phyloP scores from a whole-genome alignment of 495 filamentous ascomycete genomes.

The Neurospora hispaniola region DNA sequence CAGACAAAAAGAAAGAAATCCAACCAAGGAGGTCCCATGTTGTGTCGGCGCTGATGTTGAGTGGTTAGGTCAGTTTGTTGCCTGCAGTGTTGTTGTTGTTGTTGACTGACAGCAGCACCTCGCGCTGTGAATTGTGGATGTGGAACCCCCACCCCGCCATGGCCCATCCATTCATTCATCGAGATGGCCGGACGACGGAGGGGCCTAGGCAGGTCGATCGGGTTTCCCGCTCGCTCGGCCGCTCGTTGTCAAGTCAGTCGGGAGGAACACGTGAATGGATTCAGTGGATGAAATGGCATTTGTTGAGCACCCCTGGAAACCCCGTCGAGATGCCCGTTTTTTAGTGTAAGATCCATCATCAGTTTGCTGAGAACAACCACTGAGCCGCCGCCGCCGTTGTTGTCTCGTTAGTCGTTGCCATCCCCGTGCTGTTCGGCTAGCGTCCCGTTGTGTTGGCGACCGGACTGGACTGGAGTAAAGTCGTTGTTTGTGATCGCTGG shows the following conservation, averaged over 20 bases:
- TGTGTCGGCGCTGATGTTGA: not conserved
- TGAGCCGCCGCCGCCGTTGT: not conserved
- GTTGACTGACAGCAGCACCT: not conserved
- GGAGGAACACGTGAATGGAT: conserved; percentile 11
- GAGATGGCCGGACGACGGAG: not conserved
- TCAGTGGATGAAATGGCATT: conserved; percentile 3
- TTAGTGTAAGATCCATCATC: not conserved
- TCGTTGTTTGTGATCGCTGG: not conserved
- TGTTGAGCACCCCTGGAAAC: conserved; percentile 2
- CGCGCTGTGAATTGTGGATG: not conserved
- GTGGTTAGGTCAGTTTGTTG: not conserved
- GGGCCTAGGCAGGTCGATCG: not conserved
- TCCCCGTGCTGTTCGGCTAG: not conserved
- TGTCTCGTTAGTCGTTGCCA: not conserved
- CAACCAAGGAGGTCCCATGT: not conserved
- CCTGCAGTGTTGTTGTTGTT: too few relatives aligned
- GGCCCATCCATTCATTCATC: not conserved
- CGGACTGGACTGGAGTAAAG: too few relatives aligned
- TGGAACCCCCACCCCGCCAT: not conserved
- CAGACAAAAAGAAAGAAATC: not conserved
- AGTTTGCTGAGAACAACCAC: not conserved
- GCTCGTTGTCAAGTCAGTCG: not conserved
- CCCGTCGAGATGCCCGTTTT: not conserved
- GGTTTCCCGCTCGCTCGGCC: conserved; percentile 1
- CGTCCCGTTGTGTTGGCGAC: not conserved